phyloP scores from a whole-genome alignment of 1,139 yeast species.

The Debaryomycetaceae sp. region DNA sequence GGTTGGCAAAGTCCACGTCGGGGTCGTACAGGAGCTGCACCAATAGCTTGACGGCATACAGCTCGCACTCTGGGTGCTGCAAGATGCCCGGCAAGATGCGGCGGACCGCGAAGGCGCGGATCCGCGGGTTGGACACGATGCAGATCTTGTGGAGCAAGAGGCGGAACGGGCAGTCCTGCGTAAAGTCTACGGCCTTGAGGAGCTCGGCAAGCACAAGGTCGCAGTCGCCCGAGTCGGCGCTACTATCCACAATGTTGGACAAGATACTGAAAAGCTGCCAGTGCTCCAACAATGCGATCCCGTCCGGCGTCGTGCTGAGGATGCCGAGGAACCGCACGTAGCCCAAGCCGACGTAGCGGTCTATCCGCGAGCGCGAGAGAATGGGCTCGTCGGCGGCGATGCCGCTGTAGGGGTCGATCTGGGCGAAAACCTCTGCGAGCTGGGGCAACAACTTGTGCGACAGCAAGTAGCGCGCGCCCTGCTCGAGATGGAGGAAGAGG shows the following conservation, averaged over 20 bases:
- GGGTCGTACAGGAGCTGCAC: slow-evolving; percentile 66
- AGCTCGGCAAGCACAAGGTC: slow-evolving; percentile 51
- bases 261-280: slow-evolving; percentile 81
- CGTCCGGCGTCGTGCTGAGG: slow-evolving; percentile 47
- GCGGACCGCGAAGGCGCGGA: slow-evolving; percentile 48
- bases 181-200: slow-evolving; percentile 52
- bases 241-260: slow-evolving; percentile 56
- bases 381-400: slow-evolving; percentile 65
- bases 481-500: slow-evolving; percentile 48
- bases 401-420: slow-evolving; percentile 73
- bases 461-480: slow-evolving; percentile 58
- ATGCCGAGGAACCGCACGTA: slow-evolving; percentile 73
- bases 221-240: slow-evolving; percentile 25
- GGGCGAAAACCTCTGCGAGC: slow-evolving; percentile 79
- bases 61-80: slow-evolving; percentile 21
- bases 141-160: slow-evolving; percentile 57
- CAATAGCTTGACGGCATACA: slow-evolving; percentile 36
- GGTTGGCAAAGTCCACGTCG: slow-evolving; percentile 41
- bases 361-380: slow-evolving; percentile 49
- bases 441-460: slow-evolving; percentile 77
- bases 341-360: slow-evolving; percentile 60
- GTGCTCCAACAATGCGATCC: slow-evolving; percentile 58
- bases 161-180: slow-evolving; percentile 56
- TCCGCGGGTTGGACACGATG: slow-evolving; percentile 39
- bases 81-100: slow-evolving; percentile 35